Conservation (phyloP, 1,139 yeast species). For the Arxiozyma telluris region DNA sequence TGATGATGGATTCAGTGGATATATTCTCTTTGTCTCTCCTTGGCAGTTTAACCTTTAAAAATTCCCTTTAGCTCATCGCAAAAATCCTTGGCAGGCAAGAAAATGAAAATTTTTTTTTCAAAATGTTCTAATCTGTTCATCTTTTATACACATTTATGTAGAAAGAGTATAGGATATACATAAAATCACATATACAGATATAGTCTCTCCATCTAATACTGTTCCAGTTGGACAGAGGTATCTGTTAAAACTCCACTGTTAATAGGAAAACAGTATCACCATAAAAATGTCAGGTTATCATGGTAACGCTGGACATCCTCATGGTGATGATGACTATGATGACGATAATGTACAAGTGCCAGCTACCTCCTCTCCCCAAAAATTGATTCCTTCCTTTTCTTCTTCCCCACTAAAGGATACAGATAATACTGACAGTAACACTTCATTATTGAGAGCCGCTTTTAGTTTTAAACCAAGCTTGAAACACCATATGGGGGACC, state of each 20-base stretch:
- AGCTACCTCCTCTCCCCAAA: slow-evolving; percentile 36
- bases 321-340: not conserved
- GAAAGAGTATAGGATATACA: too few species aligned
- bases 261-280: not conserved
- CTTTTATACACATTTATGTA: not conserved
- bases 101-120: not conserved
- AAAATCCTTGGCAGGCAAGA: not conserved
- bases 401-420: slow-evolving; percentile 25
- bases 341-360: slow-evolving; percentile 36
- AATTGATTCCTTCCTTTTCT: slow-evolving; percentile 20
- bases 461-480: slow-evolving; percentile 22
- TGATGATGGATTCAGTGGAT: not conserved
- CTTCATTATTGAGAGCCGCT: slow-evolving; percentile 16
- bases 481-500: not conserved
- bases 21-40: not conserved
- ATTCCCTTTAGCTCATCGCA: not conserved
- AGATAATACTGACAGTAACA: not conserved
- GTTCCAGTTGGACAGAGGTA: not conserved
- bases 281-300: not conserved
- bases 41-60: not conserved
- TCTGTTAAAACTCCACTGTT: not conserved
- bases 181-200: not conserved
- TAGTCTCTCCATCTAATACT: not conserved
- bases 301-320: not conserved
- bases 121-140: not conserved